Evolutionary conservation across 306 rosid genomes (phyloP).

Genomic region (Hippophae tibetana): DNA sequence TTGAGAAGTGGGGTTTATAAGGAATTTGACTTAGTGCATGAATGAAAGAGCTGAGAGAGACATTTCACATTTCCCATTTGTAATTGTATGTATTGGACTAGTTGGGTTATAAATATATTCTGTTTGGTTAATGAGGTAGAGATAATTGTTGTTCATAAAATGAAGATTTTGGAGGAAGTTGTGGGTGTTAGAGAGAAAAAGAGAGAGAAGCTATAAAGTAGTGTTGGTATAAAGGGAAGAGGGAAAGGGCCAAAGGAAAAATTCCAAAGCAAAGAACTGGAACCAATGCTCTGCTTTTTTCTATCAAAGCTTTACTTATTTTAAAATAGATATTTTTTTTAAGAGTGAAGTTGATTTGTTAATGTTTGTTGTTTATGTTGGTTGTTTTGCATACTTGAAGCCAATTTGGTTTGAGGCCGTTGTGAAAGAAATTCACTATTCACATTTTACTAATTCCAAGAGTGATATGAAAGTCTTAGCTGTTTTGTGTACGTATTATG

Average conservation of each 20-base stretch:
- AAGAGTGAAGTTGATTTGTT: constrained; percentile 42
- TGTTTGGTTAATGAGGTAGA: constrained; percentile 7
- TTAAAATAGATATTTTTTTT: constrained; percentile 39
- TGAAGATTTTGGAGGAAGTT: constrained; percentile 1
- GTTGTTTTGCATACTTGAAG: constrained; percentile 22
- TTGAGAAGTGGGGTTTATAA: constrained; percentile 16
- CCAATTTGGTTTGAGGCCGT: constrained; percentile 22
- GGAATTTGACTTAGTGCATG: constrained; percentile 23
- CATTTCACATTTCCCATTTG: too few relatives aligned
- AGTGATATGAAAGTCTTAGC: too few relatives aligned
- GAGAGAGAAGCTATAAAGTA: not conserved
- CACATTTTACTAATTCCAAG: too few relatives aligned
- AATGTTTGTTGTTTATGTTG: constrained; percentile 45
- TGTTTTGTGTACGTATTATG: too few relatives aligned
- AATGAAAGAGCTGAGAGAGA: constrained; percentile 1
- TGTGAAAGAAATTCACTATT: constrained; percentile 9
- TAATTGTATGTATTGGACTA: too few relatives aligned
- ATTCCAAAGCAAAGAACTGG: constrained; percentile 61
- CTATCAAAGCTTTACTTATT: constrained; percentile 27
- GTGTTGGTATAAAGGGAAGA: constrained; percentile 17
- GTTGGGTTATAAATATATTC: not conserved
- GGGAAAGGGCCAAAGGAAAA: constrained; percentile 66
- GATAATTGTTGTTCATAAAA: not conserved
- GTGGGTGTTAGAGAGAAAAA: not conserved
- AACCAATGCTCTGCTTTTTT: constrained; percentile 51